Evolutionary conservation across 2,329 filamentous ascomycete species (phyloP).

Genomic region (Gnomoniopsis sp.): DNA sequence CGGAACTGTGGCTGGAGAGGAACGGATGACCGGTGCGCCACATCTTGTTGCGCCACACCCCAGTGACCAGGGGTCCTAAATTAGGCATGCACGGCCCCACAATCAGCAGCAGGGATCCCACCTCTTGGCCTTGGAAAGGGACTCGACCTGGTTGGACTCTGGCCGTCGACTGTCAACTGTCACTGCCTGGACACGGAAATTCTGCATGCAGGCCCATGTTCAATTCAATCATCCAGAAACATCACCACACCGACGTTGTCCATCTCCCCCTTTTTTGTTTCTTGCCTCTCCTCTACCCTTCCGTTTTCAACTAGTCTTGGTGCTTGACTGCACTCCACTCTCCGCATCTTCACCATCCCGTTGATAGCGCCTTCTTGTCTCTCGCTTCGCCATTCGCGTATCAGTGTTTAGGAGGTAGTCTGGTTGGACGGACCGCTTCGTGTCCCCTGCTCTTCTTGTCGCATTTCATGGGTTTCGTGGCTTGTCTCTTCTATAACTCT

Average conservation of each 20-base stretch:
- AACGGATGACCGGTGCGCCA: too few relatives aligned
- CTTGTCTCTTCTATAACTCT: slow-evolving; percentile 13
- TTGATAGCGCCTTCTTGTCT: slow-evolving; percentile 15
- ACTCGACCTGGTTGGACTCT: not conserved
- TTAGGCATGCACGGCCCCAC: too few relatives aligned
- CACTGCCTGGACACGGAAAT: slow-evolving; percentile 1
- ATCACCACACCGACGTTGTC: not conserved
- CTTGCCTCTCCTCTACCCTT: not conserved
- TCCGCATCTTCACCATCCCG: not conserved
- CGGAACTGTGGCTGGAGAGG: too few relatives aligned
- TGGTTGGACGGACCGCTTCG: not conserved
- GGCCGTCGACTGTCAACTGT: not conserved
- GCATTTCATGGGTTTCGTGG: slow-evolving; percentile 17
- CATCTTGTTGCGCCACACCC: too few relatives aligned
- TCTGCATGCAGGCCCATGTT: slow-evolving; percentile 1
- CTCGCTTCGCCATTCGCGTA: slow-evolving; percentile 10
- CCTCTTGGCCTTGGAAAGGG: too few relatives aligned
- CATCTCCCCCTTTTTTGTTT: not conserved
- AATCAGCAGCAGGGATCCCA: too few relatives aligned
- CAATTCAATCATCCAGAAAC: not conserved
- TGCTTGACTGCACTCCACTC: not conserved
- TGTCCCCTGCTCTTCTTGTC: slow-evolving; percentile 6
- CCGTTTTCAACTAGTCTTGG: not conserved
- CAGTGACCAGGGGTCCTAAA: too few relatives aligned
- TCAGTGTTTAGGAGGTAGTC: too few relatives aligned